Conservation (phyloP, 2,329 filamentous ascomycete genomes). For the Botrytis squamosa region DNA sequence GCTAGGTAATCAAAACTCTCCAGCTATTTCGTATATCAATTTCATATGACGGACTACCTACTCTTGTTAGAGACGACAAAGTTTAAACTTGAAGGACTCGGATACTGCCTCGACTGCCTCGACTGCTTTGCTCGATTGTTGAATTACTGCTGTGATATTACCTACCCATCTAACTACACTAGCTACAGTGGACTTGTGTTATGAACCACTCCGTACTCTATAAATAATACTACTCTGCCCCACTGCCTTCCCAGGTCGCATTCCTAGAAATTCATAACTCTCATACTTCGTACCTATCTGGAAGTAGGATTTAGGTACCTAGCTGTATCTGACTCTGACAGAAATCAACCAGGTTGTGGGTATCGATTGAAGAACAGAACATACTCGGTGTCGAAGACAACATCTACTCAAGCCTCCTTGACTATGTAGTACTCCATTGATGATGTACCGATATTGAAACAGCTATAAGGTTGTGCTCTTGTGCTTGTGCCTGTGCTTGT, state of each 20-base stretch:
- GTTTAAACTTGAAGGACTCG: background rate
- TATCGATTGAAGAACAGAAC: background rate
- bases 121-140: background rate
- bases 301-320: background rate
- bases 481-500: slow-evolving; percentile 5
- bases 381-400: background rate
- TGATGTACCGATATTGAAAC: background rate
- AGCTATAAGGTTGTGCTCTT: background rate
- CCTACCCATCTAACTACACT: background rate
- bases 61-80: background rate
- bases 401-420: background rate
- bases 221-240: background rate
- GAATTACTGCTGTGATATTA: background rate
- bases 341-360: background rate
- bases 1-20: background rate
- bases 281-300: background rate
- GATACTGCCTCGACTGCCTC: background rate
- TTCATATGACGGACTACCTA: background rate
- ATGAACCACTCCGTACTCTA: background rate
- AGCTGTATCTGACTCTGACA: background rate
- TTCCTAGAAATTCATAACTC: background rate
- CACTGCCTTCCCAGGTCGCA: background rate
- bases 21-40: background rate
- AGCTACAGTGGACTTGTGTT: background rate
- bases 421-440: background rate